Conservation (phyloP, 225 moss, liverwort and hornwort species). For the Physcomitrium patens region DNA sequence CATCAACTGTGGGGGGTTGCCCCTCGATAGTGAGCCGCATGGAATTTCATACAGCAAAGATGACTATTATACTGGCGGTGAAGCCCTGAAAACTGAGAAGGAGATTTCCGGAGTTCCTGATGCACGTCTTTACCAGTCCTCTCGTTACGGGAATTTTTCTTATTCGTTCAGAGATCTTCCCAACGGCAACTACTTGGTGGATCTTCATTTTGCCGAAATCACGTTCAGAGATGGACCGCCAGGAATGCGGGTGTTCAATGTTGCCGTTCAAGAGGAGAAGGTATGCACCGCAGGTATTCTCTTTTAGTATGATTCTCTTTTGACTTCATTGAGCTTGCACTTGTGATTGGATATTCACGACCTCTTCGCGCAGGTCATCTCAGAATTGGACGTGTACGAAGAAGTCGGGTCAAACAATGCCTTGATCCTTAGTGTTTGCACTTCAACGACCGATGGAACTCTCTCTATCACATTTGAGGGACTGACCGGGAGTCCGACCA, state of each 20-base stretch:
- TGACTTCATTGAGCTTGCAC: neutral
- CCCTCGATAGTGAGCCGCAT: slow-evolving; percentile 45
- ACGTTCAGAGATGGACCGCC: slow-evolving; percentile 93
- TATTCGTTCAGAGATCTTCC: slow-evolving; percentile 69
- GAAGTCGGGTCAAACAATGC: slow-evolving; percentile 92
- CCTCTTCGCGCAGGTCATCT: slow-evolving; percentile 60
- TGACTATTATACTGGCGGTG: slow-evolving; percentile 74
- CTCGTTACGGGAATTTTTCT: slow-evolving; percentile 79
- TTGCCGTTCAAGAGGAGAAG: slow-evolving; percentile 82
- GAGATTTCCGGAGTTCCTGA: slow-evolving; percentile 73
- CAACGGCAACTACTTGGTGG: slow-evolving; percentile 67
- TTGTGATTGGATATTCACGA: slow-evolving; percentile 1
- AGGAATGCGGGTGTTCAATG: slow-evolving; percentile 96
- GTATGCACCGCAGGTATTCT: slow-evolving; percentile 33
- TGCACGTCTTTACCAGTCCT: slow-evolving; percentile 83
- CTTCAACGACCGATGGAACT: slow-evolving; percentile 53
- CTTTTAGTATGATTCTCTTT: too few relatives aligned
- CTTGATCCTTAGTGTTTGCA: slow-evolving; percentile 68
- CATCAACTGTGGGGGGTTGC: slow-evolving; percentile 70
- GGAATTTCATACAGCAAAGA: slow-evolving; percentile 74
- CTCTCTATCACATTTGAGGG: slow-evolving; percentile 71
- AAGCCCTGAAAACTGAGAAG: slow-evolving; percentile 79
- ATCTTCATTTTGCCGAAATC: slow-evolving; percentile 94
- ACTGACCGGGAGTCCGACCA: slow-evolving; percentile 77
- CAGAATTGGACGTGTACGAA: slow-evolving; percentile 85